A percentile compares a stretch with the other conserved stretches of the same genome.
Evolutionary conservation across 225 moss, liverwort and hornwort genomes (phyloP).

Genomic region (Straminergon stramineum): DNA sequence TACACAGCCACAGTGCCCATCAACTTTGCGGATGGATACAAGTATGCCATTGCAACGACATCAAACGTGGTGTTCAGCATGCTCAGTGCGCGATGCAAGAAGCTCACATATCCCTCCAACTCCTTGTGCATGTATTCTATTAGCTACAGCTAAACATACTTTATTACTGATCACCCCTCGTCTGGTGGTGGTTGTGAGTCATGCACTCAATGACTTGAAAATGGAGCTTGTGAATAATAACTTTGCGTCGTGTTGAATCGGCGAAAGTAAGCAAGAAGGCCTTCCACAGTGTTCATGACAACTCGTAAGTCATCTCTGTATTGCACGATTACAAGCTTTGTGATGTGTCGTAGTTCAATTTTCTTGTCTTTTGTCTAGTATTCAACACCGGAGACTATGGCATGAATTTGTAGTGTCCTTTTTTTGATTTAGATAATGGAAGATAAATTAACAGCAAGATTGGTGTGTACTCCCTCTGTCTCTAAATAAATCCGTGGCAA

Average conservation of each 20-base stretch:
- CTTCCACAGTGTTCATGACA: neutral
- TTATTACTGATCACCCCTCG: neutral
- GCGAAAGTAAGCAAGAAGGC: neutral
- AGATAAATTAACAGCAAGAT: too few relatives aligned
- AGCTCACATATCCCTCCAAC: neutral
- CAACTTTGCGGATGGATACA: constrained; percentile 11
- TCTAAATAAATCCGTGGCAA: too few relatives aligned
- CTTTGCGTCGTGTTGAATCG: neutral
- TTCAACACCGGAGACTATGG: neutral
- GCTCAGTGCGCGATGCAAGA: constrained; percentile 18
- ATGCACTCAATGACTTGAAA: neutral
- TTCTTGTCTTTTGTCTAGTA: neutral
- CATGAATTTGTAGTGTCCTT: neutral
- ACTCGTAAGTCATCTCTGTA: neutral
- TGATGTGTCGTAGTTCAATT: neutral
- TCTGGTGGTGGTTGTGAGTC: neutral
- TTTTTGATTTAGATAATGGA: neutral
- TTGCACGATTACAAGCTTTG: accelerated
- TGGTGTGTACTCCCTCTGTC: too few relatives aligned
- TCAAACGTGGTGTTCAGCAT: constrained; percentile 34
- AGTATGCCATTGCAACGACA: constrained; percentile 32
- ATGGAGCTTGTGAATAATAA: neutral
- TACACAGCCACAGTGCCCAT: neutral
- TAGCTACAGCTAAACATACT: neutral
- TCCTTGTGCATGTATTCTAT: constrained; percentile 12